Evolutionary conservation across 2,329 filamentous ascomycete genomes (phyloP).

Genomic region (Fusarium sp.): DNA sequence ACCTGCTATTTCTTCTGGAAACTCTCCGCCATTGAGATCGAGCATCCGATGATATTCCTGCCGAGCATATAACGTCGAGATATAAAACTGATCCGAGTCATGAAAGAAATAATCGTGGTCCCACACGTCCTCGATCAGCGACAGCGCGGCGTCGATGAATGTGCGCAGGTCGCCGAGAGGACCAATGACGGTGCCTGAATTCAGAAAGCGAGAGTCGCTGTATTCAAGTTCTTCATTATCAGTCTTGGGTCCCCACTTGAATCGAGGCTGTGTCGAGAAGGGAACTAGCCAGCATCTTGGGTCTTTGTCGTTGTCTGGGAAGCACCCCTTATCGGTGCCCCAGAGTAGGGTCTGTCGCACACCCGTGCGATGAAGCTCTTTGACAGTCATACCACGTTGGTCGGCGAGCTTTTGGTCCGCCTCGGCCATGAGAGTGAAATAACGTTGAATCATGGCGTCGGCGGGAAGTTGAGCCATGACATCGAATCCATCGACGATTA

Average conservation of each 20-base stretch:
- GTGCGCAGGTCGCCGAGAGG: conserved; percentile 40
- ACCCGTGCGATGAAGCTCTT: conserved; percentile 32
- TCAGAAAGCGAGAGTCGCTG: conserved; percentile 37
- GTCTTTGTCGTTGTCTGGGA: conserved; percentile 18
- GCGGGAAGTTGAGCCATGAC: conserved; percentile 46
- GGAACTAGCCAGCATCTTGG: conserved; percentile 45
- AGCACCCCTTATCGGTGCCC: conserved; percentile 45
- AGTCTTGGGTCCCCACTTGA: conserved; percentile 39
- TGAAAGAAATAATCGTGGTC: conserved; percentile 23
- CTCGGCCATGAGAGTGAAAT: conserved; percentile 32
- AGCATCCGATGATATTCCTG: conserved; percentile 45
- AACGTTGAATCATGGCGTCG: conserved; percentile 44
- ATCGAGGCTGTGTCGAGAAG: conserved; percentile 30
- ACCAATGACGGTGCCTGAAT: conserved; percentile 46
- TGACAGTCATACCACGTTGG: conserved; percentile 34
- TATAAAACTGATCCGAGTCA: conserved; percentile 45
- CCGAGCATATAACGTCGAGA: conserved; percentile 40
- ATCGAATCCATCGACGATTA: conserved; percentile 46
- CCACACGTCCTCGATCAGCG: conserved; percentile 23
- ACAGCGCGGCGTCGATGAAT: conserved; percentile 38
- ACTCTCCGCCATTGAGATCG: conserved; percentile 27
- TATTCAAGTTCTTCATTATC: conserved; percentile 24
- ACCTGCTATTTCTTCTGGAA: conserved; percentile 28
- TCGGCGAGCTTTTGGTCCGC: conserved; percentile 42
- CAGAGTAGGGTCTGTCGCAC: conserved; percentile 44